Evolutionary conservation across 2,329 filamentous ascomycete genomes (phyloP).

Genomic region (Fusarium paranaense): DNA sequence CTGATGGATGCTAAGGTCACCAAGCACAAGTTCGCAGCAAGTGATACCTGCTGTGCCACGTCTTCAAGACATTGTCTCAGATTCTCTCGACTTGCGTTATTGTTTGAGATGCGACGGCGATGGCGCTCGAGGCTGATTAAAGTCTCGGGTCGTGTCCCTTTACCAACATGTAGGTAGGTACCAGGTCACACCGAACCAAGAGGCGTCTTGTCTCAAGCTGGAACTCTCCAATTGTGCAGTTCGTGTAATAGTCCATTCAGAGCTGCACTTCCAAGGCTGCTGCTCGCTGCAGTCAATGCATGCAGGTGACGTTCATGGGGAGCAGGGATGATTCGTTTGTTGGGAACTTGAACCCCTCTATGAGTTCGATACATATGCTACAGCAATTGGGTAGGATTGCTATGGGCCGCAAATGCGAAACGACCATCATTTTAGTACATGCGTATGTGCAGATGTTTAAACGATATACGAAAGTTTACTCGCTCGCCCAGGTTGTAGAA

Average conservation of each 20-base stretch:
- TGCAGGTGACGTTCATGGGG: not conserved
- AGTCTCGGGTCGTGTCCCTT: constrained; percentile 18
- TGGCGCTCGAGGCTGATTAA: constrained; percentile 8
- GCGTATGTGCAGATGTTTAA: not conserved
- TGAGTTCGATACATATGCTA: not conserved
- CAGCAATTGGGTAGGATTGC: not conserved
- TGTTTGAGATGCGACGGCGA: not conserved
- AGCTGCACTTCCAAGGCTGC: not conserved
- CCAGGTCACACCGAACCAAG: constrained; percentile 14
- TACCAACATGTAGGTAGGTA: constrained; percentile 1
- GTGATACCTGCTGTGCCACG: not conserved
- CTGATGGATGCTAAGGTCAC: not conserved
- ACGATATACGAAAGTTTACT: not conserved
- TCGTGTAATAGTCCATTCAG: not conserved
- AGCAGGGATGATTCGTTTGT: not conserved
- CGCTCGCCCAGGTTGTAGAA: not conserved
- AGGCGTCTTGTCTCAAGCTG: constrained; percentile 26
- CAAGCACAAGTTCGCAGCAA: not conserved
- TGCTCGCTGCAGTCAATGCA: not conserved
- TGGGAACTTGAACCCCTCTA: not conserved
- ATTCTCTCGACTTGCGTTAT: not conserved
- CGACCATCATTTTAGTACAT: not conserved
- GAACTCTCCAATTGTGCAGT: constrained; percentile 4
- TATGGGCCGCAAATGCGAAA: not conserved
- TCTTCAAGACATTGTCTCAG: constrained; percentile 12